Conservation (phyloP, 345 rosid genomes). For the Psidium friedrichsthalianum region DNA sequence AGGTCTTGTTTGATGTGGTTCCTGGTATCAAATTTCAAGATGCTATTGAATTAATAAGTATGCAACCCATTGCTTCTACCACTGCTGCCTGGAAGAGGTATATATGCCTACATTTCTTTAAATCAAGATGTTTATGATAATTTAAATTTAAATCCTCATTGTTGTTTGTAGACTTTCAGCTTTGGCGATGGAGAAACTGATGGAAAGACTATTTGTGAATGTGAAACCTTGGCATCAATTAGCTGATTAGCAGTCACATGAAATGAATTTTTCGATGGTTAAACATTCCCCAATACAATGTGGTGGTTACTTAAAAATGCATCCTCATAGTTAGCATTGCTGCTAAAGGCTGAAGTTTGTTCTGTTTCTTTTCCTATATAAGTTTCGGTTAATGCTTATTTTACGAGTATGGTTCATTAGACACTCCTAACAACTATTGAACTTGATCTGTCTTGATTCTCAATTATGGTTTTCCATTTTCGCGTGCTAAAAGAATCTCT, state of each 20-base stretch:
- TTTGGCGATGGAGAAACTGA: neutral
- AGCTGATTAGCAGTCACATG: neutral
- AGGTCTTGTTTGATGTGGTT: conserved; percentile 96
- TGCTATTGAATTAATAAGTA: conserved; percentile 80
- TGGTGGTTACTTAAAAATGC: neutral
- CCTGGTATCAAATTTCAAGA: conserved; percentile 76
- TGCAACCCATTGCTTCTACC: conserved; percentile 88
- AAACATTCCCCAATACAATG: neutral
- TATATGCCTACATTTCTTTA: neutral
- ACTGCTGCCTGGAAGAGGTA: conserved; percentile 79
- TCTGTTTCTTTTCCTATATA: neutral
- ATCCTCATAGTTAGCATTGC: neutral
- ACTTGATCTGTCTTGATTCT: neutral
- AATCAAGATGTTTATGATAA: neutral
- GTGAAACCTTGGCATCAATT: neutral
- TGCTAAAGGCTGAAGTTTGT: neutral
- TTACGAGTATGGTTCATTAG: neutral
- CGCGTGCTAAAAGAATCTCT: neutral
- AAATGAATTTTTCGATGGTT: neutral
- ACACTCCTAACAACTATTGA: neutral
- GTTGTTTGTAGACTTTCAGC: neutral
- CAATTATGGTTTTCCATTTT: neutral
- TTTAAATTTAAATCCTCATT: neutral
- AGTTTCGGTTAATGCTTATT: neutral
- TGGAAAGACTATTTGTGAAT: neutral